A percentile compares a stretch with the other conserved stretches of the same genome.
phyloP scores from a whole-genome alignment of 345 rosid genomes.

The Lepidium didymum region DNA sequence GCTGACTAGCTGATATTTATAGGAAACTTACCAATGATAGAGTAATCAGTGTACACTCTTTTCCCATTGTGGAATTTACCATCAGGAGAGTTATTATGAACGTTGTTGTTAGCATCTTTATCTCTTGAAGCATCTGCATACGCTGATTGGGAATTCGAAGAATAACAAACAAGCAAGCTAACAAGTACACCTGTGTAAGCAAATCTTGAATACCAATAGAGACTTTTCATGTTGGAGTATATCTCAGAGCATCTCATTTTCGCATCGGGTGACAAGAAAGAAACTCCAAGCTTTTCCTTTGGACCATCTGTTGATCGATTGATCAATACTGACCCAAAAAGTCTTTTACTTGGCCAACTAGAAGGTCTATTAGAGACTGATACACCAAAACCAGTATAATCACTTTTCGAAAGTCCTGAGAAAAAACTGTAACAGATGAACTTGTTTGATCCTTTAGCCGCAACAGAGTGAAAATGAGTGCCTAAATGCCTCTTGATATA shows the following conservation, averaged over 20 bases:
- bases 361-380: slow-evolving; percentile 39
- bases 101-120: slow-evolving; percentile 28
- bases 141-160: slow-evolving; percentile 51
- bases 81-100: slow-evolving; percentile 15
- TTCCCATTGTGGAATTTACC: slow-evolving; percentile 53
- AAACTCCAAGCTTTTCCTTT: slow-evolving; percentile 42
- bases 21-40: slow-evolving; percentile 57
- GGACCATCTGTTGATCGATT: slow-evolving; percentile 28
- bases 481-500: slow-evolving; percentile 39
- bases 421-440: slow-evolving; percentile 29
- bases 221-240: slow-evolving; percentile 34
- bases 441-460: slow-evolving; percentile 34
- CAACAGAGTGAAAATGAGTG: slow-evolving; percentile 29
- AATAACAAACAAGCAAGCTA: slow-evolving; percentile 66
- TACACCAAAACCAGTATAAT: slow-evolving; percentile 31
- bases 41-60: slow-evolving; percentile 70
- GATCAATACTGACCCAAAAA: slow-evolving; percentile 28
- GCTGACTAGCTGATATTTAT: not conserved
- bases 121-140: slow-evolving; percentile 49
- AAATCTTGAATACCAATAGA: slow-evolving; percentile 40
- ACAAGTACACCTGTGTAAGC: slow-evolving; percentile 47
- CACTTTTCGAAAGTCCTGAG: slow-evolving; percentile 27
- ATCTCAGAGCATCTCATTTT: slow-evolving; percentile 38
- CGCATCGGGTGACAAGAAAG: slow-evolving; percentile 34
- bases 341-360: slow-evolving; percentile 28